Conservation (phyloP, 768 basidiomycete genomes). For the Neoboletus magnificus region DNA sequence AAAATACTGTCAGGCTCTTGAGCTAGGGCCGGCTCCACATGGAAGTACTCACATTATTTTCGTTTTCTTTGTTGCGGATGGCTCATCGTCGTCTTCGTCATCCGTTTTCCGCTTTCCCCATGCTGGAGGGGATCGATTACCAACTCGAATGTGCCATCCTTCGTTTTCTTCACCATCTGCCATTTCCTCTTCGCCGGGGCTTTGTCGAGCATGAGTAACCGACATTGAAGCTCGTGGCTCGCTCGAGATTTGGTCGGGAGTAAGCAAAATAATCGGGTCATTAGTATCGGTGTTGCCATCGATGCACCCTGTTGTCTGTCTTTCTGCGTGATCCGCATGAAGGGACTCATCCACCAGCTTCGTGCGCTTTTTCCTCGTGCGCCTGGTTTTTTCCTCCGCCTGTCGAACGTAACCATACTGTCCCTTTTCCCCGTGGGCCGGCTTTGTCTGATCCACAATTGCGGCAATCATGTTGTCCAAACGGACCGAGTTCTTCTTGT, state of each 20-base stretch:
- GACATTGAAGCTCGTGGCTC: constrained; percentile 30
- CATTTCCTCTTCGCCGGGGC: constrained; percentile 64
- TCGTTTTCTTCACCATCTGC: constrained; percentile 52
- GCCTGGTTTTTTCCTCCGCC: constrained; percentile 65
- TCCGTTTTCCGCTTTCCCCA: constrained; percentile 64
- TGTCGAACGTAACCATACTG: constrained; percentile 81
- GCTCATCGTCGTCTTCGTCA: constrained; percentile 36
- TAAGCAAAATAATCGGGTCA: constrained; percentile 26
- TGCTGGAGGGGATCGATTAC: constrained; percentile 57
- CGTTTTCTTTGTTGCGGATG: constrained; percentile 38
- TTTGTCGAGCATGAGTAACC: constrained; percentile 31
- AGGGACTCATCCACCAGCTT: constrained; percentile 30
- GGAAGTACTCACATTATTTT: constrained; percentile 38
- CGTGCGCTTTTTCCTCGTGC: constrained; percentile 46
- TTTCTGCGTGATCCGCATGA: constrained; percentile 22
- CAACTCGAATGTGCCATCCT: constrained; percentile 67
- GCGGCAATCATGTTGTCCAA: constrained; percentile 61
- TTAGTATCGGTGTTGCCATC: constrained; percentile 6
- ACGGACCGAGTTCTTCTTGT: constrained; percentile 75
- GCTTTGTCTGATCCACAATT: constrained; percentile 70
- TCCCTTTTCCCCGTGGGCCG: constrained; percentile 68
- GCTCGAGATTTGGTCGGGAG: constrained; percentile 19
- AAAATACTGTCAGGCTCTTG: constrained; percentile 2
- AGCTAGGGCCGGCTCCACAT: neutral
- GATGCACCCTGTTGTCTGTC: constrained; percentile 10